Evolutionary conservation across 2,329 filamentous ascomycete species (phyloP), one percentile per base, ranked within the genome.

Genomic region (Zymoseptoria ardabiliae): DNA sequence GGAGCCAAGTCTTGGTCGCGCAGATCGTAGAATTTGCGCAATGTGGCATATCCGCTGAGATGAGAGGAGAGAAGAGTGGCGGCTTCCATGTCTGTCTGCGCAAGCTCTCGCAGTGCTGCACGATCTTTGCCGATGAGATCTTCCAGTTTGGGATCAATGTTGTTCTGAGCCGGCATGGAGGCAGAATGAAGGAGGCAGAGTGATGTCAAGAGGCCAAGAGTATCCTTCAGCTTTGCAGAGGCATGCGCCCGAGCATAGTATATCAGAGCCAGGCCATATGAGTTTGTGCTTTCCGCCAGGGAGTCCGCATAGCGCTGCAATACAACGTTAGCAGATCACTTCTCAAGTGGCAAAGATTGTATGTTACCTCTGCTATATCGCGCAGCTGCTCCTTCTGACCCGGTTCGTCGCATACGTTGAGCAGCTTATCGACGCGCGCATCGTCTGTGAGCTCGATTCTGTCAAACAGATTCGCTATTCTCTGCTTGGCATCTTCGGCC

Each of bases 201-300:
- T 2, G 91, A 91, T 66, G 91, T 93, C 56, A 97, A 84, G 2
- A 94, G 83, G 70, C 95, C 90, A 50, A 96, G 82, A 20, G 96
- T 89, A 63, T 91, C 86, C 68, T 90, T 90, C 56, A 97, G 87
- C 74, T 93, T 95, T 63, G 82, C 80, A 1, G 85, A 78, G 23
- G 87, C 85, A 70, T 95, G 91, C 2, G 91, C 89, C 11, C 95
- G 84, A 22, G 93, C 89, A 72, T 94, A 97, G 78, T 95, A 97
- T 76, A 94, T 87, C 20, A 97, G 81, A 0, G 91, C 90, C 64
- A 93, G 85, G 57, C 93, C 93, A 66, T 93, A 97, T 8, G 63
- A 56, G 30, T 65, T 56, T 67, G 90, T 84, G 0, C 88, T 88
- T 61, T 85, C 81, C 10, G 86, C 84, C 48, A 96, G 81, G 53